Evolutionary conservation across 2,329 filamentous ascomycete genomes (phyloP), one percentile per base, ranked within the genome.

Genomic region (Claviceps citrina): DNA sequence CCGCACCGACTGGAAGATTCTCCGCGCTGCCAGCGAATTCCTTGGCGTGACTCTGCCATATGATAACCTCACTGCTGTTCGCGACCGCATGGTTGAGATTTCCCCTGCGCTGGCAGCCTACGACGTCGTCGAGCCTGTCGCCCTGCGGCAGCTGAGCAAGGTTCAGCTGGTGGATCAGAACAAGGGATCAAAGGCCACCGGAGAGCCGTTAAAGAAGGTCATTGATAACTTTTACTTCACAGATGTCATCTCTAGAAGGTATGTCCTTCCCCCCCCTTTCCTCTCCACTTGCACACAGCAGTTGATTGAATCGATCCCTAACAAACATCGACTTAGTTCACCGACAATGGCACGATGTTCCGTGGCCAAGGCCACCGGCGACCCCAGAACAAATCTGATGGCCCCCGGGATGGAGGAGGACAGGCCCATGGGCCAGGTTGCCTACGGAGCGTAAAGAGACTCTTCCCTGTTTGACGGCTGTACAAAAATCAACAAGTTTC

Each of bases 211-310:
- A 54, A 84, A 78, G 70, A 84, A 83, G 64, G 77, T 82, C 42
- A 84, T 98, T 52, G 79, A 94, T 54, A 84, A 98, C 69, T 98
- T 98, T 63, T 98, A 87, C 68, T 94, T 96, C 65, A 98, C 91
- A 61, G 89, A 98, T 64, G 78, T 81, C 43, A 95, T 98, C 62
- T 93, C 87, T 30, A 80, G 91, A 73, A 95, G 85, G 85, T 91
- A 68, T 62, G 77, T 67, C 34, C 26, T 33, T 15, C 40, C 7
- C 16, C 10, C 2, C 5, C n/a, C n/a, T 7, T 10, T 6, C 7
- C 6, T 15, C 25, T 18, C 15, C 2, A 18, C 26, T 31, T 18
- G 15, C 3, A 2, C 3, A 22, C 13, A 25, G 27, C 33, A 47
- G 43, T 42, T 50, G 46, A 55, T 33, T n/a, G 31, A 13, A 37